Base-by-base conservation (phyloP, 2,329 filamentous ascomycete genomes). In the Fusarium staphyleae region DNA sequence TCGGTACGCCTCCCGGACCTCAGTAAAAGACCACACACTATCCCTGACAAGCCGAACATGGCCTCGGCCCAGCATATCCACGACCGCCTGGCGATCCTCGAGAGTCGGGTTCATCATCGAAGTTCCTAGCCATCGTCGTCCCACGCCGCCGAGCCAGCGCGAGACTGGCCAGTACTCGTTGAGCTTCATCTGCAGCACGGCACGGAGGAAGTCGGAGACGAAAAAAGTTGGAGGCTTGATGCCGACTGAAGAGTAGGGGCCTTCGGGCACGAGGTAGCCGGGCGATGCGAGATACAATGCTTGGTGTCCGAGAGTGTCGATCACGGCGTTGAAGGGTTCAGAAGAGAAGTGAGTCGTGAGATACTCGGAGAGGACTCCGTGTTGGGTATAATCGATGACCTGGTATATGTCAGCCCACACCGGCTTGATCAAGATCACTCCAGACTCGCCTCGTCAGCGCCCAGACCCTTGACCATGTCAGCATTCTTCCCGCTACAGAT, bases 231-330 rank as follows among this genome's bases (percentile, higher is more conserved):
- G 73, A 26, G 77, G 69, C 10, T 73, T 69, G 37, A 73, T 72
- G 5, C 77, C 75, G 1, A 76, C 77, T 1, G 75, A 76, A 0
- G 76, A 70, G 55, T 78, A 81, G 15, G 70, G 63, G 41, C 67
- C 73, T 2, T 63, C 54, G 0, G 69, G 63, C 32, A 71, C 68
- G 28, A 82, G 70, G 52, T 77, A 82, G 4, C 47, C 30, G 1
- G 74, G 62, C 7, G 71, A 76, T 15, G 75, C 53, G 8, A 61
- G 50, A 61, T 78, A 83, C 15, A 84, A 68, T 2, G 76, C 65
- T 37, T 81, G 77, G 16, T 74, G 74, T 11, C 81, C 81, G 4
- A 78, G 72, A 36, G 76, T 78, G 60, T 84, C 81, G 36, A 82
- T 72, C 44, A 83, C 75, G 35, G 76, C 62, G 62, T 82, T 73